These are phyloP conservation scores for Nakaseomyces nivariensis DNA, from an alignment of 1,139 yeast genomes.

Conservation along the genomic window DNA sequence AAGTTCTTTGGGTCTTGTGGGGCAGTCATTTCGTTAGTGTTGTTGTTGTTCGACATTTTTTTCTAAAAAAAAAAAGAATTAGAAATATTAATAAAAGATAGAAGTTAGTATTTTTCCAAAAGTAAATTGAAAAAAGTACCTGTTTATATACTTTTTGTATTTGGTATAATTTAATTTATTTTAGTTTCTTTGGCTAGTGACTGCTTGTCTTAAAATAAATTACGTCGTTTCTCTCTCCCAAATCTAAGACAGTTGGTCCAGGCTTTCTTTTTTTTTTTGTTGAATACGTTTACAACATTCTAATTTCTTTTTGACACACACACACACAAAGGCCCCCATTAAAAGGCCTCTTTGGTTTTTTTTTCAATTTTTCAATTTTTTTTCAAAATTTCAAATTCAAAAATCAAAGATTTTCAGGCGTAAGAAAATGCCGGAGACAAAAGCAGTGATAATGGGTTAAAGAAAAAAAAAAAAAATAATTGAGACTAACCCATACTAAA, in stretches of 20 bases:
- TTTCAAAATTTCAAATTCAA: no score
- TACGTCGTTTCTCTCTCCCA: no score
- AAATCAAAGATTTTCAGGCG: no score
- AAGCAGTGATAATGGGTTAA: no score
- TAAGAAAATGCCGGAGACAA: no score
- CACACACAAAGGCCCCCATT: neutral
- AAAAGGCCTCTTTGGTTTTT: neutral
- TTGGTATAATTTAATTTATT: neutral
- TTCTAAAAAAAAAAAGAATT: neutral
- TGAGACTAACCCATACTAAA: no score
- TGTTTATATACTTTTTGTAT: neutral
- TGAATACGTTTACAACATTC: neutral
- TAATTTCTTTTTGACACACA: neutral
- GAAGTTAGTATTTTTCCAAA: neutral
- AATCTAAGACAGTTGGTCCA: neutral
- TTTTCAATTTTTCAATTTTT: neutral
- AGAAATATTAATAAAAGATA: neutral
- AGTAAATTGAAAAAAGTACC: neutral
- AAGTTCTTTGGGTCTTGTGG: conserved; percentile 25
- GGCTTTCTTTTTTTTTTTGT: neutral
- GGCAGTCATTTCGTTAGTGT: conserved; percentile 20
- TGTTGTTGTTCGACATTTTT: neutral
- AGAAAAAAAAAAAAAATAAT: no score
- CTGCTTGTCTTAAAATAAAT: no score
- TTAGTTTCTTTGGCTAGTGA: no score